phyloP scores from a whole-genome alignment of 1,284 basidiomycete genomes.

The Melampsora larici-populina region DNA sequence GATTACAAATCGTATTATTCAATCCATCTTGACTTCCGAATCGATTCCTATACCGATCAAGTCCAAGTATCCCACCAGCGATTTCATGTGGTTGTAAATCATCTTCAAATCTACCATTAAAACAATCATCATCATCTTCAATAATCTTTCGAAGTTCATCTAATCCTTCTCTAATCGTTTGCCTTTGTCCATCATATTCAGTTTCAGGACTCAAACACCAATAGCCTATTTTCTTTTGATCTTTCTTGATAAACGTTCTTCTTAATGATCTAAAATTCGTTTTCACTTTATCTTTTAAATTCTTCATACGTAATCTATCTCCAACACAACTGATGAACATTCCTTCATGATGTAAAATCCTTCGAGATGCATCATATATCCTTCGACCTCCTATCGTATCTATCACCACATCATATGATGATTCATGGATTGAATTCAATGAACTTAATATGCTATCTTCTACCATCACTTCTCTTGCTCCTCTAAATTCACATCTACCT shows the following conservation, averaged over 20 bases:
- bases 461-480: slow-evolving; percentile 31
- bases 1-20: not conserved
- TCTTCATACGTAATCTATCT: slow-evolving; percentile 1
- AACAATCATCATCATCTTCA: not conserved
- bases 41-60: not conserved
- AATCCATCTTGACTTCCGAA: not conserved
- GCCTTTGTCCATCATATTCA: slow-evolving; percentile 22
- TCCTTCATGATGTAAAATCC: slow-evolving; percentile 36
- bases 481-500: slow-evolving; percentile 16
- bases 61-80: not conserved
- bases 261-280: slow-evolving; percentile 29
- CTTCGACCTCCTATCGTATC: slow-evolving; percentile 38
- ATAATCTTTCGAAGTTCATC: not conserved
- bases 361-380: slow-evolving; percentile 35
- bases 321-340: slow-evolving; percentile 33
- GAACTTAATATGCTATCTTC: slow-evolving; percentile 26
- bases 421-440: slow-evolving; percentile 24
- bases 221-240: slow-evolving; percentile 34
- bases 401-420: slow-evolving; percentile 30
- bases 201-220: slow-evolving; percentile 32
- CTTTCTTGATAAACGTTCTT: slow-evolving; percentile 36
- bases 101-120: not conserved
- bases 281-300: slow-evolving; percentile 9
- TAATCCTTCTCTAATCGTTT: not conserved
- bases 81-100: not conserved